Percentiles rank a stretch among this genome's conserved stretches.
phyloP scores from a whole-genome alignment of 2,329 filamentous ascomycete species.

The Seiridium cupressi region DNA sequence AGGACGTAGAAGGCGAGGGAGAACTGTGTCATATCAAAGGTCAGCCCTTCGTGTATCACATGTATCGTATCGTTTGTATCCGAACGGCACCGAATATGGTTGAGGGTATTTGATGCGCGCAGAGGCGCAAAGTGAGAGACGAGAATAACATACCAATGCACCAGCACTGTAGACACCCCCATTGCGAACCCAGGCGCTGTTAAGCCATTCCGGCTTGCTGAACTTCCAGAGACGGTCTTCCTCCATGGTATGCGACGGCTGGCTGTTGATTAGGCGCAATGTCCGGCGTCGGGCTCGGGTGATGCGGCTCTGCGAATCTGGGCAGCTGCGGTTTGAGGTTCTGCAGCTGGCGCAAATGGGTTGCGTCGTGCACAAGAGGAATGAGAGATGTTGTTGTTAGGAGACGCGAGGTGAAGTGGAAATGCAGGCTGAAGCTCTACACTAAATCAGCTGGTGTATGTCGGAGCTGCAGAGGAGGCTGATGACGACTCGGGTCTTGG shows the following conservation, averaged over 20 bases:
- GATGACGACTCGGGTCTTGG: conserved; percentile 17
- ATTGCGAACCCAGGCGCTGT: conserved; percentile 62
- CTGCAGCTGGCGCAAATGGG: too few relatives aligned
- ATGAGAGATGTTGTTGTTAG: too few relatives aligned
- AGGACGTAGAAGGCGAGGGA: conserved; percentile 68
- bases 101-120: conserved; percentile 5
- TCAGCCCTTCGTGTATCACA: too few relatives aligned
- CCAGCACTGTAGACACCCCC: conserved; percentile 62
- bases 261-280: background rate
- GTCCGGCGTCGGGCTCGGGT: background rate
- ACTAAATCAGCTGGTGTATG: background rate
- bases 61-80: too few relatives aligned
- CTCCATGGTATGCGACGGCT: conserved; percentile 44
- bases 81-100: background rate
- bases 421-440: background rate
- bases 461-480: conserved; percentile 6
- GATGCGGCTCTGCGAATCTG: background rate
- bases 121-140: background rate
- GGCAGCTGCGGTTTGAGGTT: too few relatives aligned
- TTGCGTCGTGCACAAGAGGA: too few relatives aligned
- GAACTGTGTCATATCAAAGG: conserved; percentile 44
- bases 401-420: background rate
- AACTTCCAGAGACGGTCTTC: conserved; percentile 69
- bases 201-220: conserved; percentile 64
- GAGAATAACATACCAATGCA: conserved; percentile 51